Percentiles rank a stretch among this genome's conserved stretches.
These are phyloP conservation scores for Psilocybe azurescens DNA, from an alignment of 768 basidiomycete species.

Conservation along the genomic window DNA sequence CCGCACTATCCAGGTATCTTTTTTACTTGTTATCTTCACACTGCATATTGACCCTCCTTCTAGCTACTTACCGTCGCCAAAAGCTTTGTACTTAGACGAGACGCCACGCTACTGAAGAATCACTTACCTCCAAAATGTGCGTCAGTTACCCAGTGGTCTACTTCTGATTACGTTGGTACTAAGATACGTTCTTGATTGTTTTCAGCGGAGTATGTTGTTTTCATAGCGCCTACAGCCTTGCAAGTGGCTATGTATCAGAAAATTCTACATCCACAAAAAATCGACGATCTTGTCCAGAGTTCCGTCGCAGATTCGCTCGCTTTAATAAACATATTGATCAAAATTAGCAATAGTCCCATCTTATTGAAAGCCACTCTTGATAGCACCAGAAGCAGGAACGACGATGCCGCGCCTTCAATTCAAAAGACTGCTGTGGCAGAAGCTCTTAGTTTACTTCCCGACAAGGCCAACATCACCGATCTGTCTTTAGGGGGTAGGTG, in stretches of 20 bases:
- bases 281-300: slow-evolving; percentile 71
- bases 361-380: slow-evolving; percentile 82
- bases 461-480: slow-evolving; percentile 65
- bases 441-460: slow-evolving; percentile 67
- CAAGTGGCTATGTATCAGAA: slow-evolving; percentile 81
- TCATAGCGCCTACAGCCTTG: slow-evolving; percentile 84
- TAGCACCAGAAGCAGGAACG: slow-evolving; percentile 52
- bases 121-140: slow-evolving; percentile 92
- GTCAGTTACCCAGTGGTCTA: slow-evolving; percentile 26
- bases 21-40: neutral
- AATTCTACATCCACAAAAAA: slow-evolving; percentile 73
- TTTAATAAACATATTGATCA: slow-evolving; percentile 80
- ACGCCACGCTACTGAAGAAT: slow-evolving; percentile 79
- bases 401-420: slow-evolving; percentile 31
- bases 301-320: slow-evolving; percentile 81
- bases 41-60: neutral
- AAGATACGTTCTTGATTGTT: neutral
- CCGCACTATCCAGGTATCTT: slow-evolving; percentile 71
- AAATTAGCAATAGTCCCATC: slow-evolving; percentile 93
- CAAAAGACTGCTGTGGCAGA: slow-evolving; percentile 59
- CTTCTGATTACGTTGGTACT: too few species aligned
- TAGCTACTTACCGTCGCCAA: slow-evolving; percentile 77
- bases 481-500: slow-evolving; percentile 78
- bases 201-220: slow-evolving; percentile 99
- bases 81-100: slow-evolving; percentile 91